Percentiles rank a stretch among this genome's conserved stretches.
phyloP scores from a whole-genome alignment of 169 alveolate species.

The Cryptosporidium parvum region DNA sequence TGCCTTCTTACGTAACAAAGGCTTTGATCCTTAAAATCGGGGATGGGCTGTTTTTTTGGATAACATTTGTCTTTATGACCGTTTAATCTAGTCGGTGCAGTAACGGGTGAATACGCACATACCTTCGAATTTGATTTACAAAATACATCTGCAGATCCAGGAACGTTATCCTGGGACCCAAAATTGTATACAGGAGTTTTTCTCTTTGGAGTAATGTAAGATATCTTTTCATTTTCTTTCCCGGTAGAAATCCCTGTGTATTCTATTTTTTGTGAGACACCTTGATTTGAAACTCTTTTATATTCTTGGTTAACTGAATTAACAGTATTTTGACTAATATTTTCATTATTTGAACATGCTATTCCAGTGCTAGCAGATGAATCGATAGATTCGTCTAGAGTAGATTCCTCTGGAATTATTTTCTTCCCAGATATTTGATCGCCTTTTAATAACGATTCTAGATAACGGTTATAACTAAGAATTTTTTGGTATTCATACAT shows the following conservation, averaged over 20 bases:
- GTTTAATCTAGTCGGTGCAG: constrained; percentile 57
- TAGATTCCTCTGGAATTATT: constrained; percentile 18
- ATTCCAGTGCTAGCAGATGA: constrained; percentile 36
- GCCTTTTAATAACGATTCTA: constrained; percentile 44
- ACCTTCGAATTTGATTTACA: neutral
- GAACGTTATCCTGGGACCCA: neutral
- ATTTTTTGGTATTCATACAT: constrained; percentile 48
- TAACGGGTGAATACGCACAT: constrained; percentile 4
- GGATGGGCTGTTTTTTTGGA: neutral
- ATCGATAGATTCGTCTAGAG: constrained; percentile 34
- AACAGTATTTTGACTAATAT: neutral
- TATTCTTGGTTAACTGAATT: neutral
- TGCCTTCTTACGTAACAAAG: neutral
- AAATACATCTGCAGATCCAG: constrained; percentile 17
- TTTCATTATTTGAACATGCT: constrained; percentile 26
- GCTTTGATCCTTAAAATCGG: neutral
- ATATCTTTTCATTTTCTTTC: constrained; percentile 9
- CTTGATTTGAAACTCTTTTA: neutral
- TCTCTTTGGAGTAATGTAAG: constrained; percentile 53
- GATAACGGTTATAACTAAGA: constrained; percentile 26
- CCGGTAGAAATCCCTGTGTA: neutral
- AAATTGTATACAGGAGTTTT: neutral
- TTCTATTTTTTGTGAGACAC: constrained; percentile 4
- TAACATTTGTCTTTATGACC: neutral
- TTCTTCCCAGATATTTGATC: constrained; percentile 7